Conservation (phyloP, 495 filamentous ascomycete species). For the Trichoderma erinaceum region DNA sequence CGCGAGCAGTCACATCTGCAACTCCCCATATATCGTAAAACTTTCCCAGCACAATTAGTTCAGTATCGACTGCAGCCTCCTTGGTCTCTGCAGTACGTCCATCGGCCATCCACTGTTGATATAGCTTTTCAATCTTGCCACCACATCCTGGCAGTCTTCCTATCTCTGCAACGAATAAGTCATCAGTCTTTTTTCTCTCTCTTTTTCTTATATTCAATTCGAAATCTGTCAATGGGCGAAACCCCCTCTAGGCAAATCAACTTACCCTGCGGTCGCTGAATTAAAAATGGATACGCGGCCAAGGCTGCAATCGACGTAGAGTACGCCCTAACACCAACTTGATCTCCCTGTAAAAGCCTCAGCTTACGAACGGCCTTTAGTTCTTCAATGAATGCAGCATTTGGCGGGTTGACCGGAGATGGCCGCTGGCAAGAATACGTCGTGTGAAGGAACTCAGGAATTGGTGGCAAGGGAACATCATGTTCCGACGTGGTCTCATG, state of each 20-base stretch:
- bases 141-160: constrained; percentile 73
- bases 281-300: constrained; percentile 64
- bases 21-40: constrained; percentile 90
- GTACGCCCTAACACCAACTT: constrained; percentile 82
- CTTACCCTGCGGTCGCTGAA: constrained; percentile 34
- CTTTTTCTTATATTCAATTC: too few relatives aligned
- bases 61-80: constrained; percentile 57
- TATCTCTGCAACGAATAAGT: constrained; percentile 51
- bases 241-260: not conserved
- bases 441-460: constrained; percentile 66
- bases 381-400: constrained; percentile 67
- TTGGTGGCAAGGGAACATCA: constrained; percentile 48
- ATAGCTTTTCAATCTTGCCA: constrained; percentile 70
- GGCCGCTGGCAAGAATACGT: constrained; percentile 78
- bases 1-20: constrained; percentile 70
- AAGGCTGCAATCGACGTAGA: constrained; percentile 78
- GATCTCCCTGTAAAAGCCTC: constrained; percentile 62
- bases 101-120: constrained; percentile 61
- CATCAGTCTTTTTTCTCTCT: not conserved
- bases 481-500: constrained; percentile 69
- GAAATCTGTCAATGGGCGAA: too few relatives aligned
- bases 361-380: constrained; percentile 69
- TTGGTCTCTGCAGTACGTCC: constrained; percentile 56
- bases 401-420: constrained; percentile 63
- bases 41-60: constrained; percentile 53